A percentile compares a stretch with the other conserved stretches of the same genome.
Evolutionary conservation across 805 yeast species (phyloP).

Genomic region (Ogataea saltuana): DNA sequence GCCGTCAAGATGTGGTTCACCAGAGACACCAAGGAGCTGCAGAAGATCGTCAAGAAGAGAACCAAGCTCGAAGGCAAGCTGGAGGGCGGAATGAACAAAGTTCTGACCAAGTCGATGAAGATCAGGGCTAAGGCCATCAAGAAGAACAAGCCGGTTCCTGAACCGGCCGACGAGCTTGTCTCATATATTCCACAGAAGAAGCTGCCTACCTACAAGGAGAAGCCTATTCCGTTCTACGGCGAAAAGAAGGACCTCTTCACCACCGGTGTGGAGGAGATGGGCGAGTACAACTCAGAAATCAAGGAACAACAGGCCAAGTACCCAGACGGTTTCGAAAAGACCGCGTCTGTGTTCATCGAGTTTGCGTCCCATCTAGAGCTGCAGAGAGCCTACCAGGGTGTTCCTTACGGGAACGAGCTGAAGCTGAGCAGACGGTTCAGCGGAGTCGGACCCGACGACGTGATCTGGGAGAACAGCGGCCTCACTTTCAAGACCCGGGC

Average conservation of each 20-base stretch:
- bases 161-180: slow-evolving; percentile 55
- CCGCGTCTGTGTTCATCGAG: slow-evolving; percentile 75
- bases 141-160: slow-evolving; percentile 55
- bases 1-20: slow-evolving; percentile 61
- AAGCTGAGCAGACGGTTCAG: slow-evolving; percentile 50
- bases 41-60: slow-evolving; percentile 61
- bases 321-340: slow-evolving; percentile 48
- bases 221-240: slow-evolving; percentile 67
- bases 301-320: slow-evolving; percentile 54
- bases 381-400: slow-evolving; percentile 85
- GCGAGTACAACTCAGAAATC: slow-evolving; percentile 69
- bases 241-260: slow-evolving; percentile 83
- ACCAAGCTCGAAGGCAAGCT: slow-evolving; percentile 58
- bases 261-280: slow-evolving; percentile 65
- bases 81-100: slow-evolving; percentile 65
- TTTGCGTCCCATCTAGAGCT: slow-evolving; percentile 85
- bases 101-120: slow-evolving; percentile 59
- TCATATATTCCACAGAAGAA: slow-evolving; percentile 70
- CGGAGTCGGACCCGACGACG: slow-evolving; percentile 77
- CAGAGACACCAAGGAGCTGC: slow-evolving; percentile 59
- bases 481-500: slow-evolving; percentile 58
- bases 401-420: slow-evolving; percentile 53
- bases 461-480: slow-evolving; percentile 78
- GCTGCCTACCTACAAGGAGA: slow-evolving; percentile 79
- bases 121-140: slow-evolving; percentile 55